Evolutionary conservation across 2,329 filamentous ascomycete genomes (phyloP).

Genomic region (Camillea tinctor): DNA sequence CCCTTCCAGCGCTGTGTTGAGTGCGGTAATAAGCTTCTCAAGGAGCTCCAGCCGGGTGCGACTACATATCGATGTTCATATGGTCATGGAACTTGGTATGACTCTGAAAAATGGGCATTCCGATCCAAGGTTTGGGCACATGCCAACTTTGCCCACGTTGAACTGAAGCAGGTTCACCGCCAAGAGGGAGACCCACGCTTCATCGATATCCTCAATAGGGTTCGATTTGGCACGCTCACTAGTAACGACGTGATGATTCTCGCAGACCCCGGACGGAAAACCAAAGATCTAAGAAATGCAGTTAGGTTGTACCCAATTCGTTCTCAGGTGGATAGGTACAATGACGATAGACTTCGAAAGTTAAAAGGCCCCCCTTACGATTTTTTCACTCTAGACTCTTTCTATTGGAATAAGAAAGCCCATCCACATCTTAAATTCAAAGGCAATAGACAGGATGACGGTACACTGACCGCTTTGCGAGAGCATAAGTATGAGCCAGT

Average conservation of each 20-base stretch:
- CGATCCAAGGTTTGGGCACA: constrained; percentile 52
- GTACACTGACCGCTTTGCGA: constrained; percentile 34
- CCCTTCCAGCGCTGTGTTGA: constrained; percentile 52
- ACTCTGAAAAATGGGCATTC: constrained; percentile 62
- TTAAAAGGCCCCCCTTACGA: no score
- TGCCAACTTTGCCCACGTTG: constrained; percentile 51
- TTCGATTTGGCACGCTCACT: constrained; percentile 44
- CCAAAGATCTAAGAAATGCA: no score
- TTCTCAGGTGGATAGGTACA: no score
- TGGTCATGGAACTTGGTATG: constrained; percentile 37
- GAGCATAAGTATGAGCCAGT: constrained; percentile 41
- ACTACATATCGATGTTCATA: background rate
- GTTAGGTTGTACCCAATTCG: no score
- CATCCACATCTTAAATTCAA: no score
- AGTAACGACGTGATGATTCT: constrained; percentile 30
- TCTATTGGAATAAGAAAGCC: no score
- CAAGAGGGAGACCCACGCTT: constrained; percentile 52
- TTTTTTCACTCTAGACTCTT: no score
- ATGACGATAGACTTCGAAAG: no score
- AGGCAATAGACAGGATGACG: background rate
- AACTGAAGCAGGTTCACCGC: constrained; percentile 55
- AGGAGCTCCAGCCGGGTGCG: constrained; percentile 7
- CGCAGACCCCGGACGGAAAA: no score
- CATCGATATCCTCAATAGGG: constrained; percentile 56
- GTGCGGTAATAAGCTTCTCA: constrained; percentile 38